Conservation (phyloP, 192 early-diverging fungal species). For the Backusella mclennaniae region DNA sequence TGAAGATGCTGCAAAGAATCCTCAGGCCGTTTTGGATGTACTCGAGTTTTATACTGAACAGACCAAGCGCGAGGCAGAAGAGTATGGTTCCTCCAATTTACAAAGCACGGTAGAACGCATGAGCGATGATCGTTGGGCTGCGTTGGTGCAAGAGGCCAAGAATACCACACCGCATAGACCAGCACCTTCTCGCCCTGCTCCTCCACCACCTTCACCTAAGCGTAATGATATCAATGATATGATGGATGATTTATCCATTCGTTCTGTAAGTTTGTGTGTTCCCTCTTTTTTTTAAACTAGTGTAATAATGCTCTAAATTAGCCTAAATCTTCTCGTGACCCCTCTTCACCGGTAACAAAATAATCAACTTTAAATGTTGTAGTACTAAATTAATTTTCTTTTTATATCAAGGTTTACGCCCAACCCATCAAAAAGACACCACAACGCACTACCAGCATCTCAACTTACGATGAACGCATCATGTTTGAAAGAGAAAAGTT, state of each 20-base stretch:
- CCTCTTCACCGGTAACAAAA: neutral
- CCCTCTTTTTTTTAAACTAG: neutral
- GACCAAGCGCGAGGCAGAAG: conserved; percentile 54
- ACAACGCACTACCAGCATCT: conserved; percentile 8
- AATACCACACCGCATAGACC: neutral
- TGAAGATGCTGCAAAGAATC: conserved; percentile 97
- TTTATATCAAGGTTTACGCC: neutral
- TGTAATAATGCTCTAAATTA: neutral
- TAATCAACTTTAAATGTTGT: neutral
- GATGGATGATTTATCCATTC: conserved; percentile 35
- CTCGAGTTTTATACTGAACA: conserved; percentile 98
- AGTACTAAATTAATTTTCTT: neutral
- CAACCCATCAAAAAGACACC: neutral
- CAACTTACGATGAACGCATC: conserved; percentile 15
- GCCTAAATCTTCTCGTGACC: neutral
- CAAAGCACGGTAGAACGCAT: conserved; percentile 31
- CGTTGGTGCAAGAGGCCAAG: conserved; percentile 51
- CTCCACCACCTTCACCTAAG: conserved; percentile 20
- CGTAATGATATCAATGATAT: conserved; percentile 27
- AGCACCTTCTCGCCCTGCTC: conserved; percentile 27
- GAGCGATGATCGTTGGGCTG: conserved; percentile 57
- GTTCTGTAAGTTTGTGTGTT: neutral
- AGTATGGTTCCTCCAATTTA: conserved; percentile 47
- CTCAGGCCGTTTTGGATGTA: conserved; percentile 97
- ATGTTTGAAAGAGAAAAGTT: conserved; percentile 15